Conservation (phyloP, 495 filamentous ascomycete genomes). For the Aspergillus heteromorphus region DNA sequence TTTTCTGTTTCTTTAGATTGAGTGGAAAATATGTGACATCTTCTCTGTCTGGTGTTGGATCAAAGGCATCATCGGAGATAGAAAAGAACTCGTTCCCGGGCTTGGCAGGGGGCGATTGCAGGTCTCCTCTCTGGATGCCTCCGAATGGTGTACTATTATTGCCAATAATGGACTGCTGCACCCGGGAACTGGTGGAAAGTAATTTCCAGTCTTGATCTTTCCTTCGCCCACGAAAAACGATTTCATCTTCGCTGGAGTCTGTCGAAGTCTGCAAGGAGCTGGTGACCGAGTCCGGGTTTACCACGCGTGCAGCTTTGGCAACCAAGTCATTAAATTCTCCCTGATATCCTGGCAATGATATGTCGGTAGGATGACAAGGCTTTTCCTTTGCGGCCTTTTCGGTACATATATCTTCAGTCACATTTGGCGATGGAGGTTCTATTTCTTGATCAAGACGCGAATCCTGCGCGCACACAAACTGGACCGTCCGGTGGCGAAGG, state of each 20-base stretch:
- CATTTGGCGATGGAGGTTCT: conserved; percentile 4
- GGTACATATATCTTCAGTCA: neutral
- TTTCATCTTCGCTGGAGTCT: conserved; percentile 39
- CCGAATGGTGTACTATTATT: neutral
- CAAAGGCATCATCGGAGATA: neutral
- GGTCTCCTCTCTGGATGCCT: neutral
- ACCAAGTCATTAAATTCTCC: too few species aligned
- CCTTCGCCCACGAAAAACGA: conserved; percentile 36
- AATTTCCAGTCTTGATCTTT: conserved; percentile 5
- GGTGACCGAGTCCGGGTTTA: neutral
- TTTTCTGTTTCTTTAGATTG: neutral
- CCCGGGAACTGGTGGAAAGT: neutral
- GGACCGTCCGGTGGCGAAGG: conserved; percentile 55
- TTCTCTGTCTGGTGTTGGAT: neutral
- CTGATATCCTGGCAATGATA: neutral
- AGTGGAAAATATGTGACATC: neutral
- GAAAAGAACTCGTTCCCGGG: neutral
- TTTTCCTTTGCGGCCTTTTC: neutral
- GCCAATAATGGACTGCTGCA: neutral
- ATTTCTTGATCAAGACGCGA: conserved; percentile 39
- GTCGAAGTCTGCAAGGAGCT: neutral
- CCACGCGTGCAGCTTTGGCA: neutral
- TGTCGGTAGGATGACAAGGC: too few species aligned
- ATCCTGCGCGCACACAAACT: conserved; percentile 69
- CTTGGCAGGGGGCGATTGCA: neutral